phyloP scores from a whole-genome alignment of 2,329 filamentous ascomycete genomes.

The Chaetoscypha palmicola region DNA sequence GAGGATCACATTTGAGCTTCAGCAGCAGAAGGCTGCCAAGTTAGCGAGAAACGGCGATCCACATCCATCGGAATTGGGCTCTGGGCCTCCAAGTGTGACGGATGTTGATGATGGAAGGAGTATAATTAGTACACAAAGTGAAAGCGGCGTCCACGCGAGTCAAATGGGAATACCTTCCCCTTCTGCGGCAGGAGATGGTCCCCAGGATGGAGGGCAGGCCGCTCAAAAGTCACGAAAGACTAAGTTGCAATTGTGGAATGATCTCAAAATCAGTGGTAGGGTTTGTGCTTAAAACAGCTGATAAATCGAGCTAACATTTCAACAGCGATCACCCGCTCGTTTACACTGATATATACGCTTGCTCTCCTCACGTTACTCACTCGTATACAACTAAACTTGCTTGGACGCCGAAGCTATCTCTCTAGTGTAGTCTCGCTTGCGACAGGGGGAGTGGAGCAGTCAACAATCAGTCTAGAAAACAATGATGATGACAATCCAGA shows the following conservation, averaged over 20 bases:
- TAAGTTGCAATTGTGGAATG: constrained; percentile 94
- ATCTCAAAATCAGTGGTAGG: constrained; percentile 90
- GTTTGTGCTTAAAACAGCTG: constrained; percentile 22
- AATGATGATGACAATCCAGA: constrained; percentile 83
- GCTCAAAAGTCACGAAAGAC: constrained; percentile 58
- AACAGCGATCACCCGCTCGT: constrained; percentile 81
- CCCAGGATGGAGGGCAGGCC: constrained; percentile 36
- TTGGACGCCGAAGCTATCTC: constrained; percentile 90
- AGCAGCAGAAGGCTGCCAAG: constrained; percentile 80
- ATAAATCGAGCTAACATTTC: constrained; percentile 12
- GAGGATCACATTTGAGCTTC: constrained; percentile 84
- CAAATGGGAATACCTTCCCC: constrained; percentile 56
- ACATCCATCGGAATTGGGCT: constrained; percentile 37
- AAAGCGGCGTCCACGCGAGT: constrained; percentile 77
- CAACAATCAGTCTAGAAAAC: constrained; percentile 84
- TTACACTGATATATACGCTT: constrained; percentile 87
- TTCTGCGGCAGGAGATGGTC: constrained; percentile 35
- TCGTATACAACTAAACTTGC: constrained; percentile 90
- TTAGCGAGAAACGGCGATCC: constrained; percentile 50
- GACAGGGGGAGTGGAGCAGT: constrained; percentile 60
- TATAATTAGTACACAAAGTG: constrained; percentile 67
- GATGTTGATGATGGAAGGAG: constrained; percentile 75
- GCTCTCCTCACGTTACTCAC: constrained; percentile 86
- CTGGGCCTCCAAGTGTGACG: constrained; percentile 52
- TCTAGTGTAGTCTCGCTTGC: constrained; percentile 91